These are phyloP conservation scores for Pythium aquatile DNA, from an alignment of 352 stramenopile genomes.

Conservation along the genomic window DNA sequence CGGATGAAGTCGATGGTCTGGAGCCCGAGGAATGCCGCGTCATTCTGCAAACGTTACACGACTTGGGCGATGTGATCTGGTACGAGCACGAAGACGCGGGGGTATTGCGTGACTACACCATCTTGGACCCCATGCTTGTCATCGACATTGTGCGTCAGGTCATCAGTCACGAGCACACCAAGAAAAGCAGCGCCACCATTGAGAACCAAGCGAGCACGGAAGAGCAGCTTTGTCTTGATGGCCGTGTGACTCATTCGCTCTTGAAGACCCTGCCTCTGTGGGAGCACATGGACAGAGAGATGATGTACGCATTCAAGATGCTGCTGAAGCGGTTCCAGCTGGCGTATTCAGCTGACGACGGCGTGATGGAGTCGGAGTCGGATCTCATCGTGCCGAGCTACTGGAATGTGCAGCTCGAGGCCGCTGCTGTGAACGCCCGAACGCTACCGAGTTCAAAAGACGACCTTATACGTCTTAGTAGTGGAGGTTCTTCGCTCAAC, in stretches of 20 bases:
- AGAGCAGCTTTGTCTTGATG: background rate
- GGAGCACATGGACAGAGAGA: constrained; percentile 17
- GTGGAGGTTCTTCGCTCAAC: too few relatives aligned
- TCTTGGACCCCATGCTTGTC: constrained; percentile 31
- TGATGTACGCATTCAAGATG: constrained; percentile 22
- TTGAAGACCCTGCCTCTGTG: constrained; percentile 11
- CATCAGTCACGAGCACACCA: constrained; percentile 12
- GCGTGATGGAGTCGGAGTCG: constrained; percentile 20
- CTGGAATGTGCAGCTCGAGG: constrained; percentile 17
- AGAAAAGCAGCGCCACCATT: too few relatives aligned
- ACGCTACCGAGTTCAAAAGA: too few relatives aligned
- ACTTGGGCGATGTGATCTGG: constrained; percentile 26
- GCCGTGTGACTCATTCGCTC: constrained; percentile 10
- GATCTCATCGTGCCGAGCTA: constrained; percentile 26
- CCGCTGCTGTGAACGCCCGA: too few relatives aligned
- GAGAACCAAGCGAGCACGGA: too few relatives aligned
- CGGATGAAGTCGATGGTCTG: constrained; percentile 18
- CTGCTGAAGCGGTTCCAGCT: constrained; percentile 24
- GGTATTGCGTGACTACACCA: constrained; percentile 8
- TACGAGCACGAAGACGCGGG: constrained; percentile 17
- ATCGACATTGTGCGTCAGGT: constrained; percentile 32
- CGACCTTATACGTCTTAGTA: too few relatives aligned
- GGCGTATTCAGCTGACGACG: constrained; percentile 16
- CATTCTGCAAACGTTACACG: constrained; percentile 18
- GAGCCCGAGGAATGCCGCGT: constrained; percentile 9